Evolutionary conservation across 1,284 basidiomycete species (phyloP), one percentile per base, ranked within the genome.

Genomic region (Xerocomus nothofagi): DNA sequence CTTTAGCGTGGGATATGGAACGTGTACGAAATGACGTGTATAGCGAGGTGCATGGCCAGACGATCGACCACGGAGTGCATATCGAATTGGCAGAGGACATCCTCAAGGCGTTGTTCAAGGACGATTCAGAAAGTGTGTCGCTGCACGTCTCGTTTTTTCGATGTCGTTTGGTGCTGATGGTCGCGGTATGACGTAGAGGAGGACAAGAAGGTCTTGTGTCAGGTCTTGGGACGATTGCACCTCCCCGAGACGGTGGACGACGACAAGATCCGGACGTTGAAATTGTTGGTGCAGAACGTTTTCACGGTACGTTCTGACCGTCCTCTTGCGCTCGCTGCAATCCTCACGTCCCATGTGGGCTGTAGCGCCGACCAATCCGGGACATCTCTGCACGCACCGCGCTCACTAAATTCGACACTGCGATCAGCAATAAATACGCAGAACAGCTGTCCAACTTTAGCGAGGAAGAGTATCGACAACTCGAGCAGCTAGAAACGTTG

Each of bases 51-150:
- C 65, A 68, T 3, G 67, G 72, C 60, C 60, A 71, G 59, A 50
- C 63, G 43, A 57, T 71, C 53, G 79, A 86, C 57, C 69, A 77
- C 14, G 59, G 71, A 8, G 73, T 92, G 3, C 96, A 98, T 62
- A 73, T 90, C 18, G 88, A 94, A 53, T 71, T 98, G 3, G 91
- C 87, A 4, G 71, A 82, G 38, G 84, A 90, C 44, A 78, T 98
- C 32, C 70, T 95, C 39, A 81, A 82, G 60, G 76, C 73, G 3
- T 63, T 86, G 46, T 85, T 86, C 60, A 71, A 69, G 24, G 67
- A 68, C 36, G 70, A 73, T 3, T 60, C 74, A 46, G 68, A 70
- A 63, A 83, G 71, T 81, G 67, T 17, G 74, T 53, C 15, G 3
- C 10, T 6, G 41, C 6, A 4, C 7, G 14, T 43, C 17, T 12